Evolutionary conservation across 2,329 filamentous ascomycete genomes (phyloP).

Genomic region (Sporothrix euskadiensis): DNA sequence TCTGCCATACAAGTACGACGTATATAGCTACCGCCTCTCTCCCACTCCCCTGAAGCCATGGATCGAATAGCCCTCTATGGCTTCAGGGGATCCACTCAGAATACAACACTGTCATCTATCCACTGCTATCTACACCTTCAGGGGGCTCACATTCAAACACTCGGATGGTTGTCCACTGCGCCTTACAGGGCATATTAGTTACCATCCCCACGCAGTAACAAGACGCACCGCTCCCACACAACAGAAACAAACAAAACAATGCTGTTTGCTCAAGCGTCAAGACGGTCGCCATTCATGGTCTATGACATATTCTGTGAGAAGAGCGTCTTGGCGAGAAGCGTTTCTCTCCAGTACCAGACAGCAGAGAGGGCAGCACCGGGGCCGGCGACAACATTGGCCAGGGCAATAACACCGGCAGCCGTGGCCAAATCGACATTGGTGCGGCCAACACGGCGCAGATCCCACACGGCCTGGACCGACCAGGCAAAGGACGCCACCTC

Average conservation of each 20-base stretch:
- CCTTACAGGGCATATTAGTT: not conserved
- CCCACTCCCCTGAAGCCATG: too few species aligned
- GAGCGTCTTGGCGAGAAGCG: slow-evolving; percentile 18
- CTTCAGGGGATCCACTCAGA: too few species aligned
- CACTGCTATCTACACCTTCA: too few species aligned
- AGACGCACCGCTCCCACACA: too few species aligned
- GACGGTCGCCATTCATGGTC: not conserved
- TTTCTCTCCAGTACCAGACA: slow-evolving; percentile 30
- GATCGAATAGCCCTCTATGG: too few species aligned
- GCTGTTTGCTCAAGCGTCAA: not conserved
- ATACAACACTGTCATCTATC: too few species aligned
- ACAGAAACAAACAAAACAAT: not conserved
- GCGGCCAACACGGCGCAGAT: slow-evolving; percentile 24
- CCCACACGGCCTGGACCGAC: slow-evolving; percentile 24
- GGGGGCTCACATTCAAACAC: too few species aligned
- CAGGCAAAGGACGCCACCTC: slow-evolving; percentile 19
- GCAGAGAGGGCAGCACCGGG: slow-evolving; percentile 26
- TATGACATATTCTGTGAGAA: slow-evolving; percentile 7
- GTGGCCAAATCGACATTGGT: not conserved
- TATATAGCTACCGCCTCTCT: too few species aligned
- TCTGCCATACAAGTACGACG: too few species aligned
- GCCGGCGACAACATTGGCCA: slow-evolving; percentile 15
- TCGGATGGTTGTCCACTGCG: not conserved
- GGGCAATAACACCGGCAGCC: slow-evolving; percentile 13
- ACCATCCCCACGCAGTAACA: too few species aligned